Base-by-base conservation (phyloP, 164 flowering plant species). In the Protea cynaroides region DNA sequence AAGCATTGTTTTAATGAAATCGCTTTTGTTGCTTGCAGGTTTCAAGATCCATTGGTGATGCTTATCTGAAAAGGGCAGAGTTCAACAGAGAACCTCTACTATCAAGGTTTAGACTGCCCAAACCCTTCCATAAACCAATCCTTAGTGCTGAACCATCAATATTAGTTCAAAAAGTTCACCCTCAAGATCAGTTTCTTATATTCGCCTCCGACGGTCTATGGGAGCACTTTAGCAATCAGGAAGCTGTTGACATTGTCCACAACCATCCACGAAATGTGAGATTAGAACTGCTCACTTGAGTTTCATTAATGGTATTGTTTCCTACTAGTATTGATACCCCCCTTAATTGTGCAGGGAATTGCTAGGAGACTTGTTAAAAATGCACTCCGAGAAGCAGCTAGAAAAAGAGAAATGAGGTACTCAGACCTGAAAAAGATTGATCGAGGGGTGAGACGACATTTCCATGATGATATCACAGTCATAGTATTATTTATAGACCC, bases 21-120 rank as follows among this genome's bases (percentile, higher is more conserved):
- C 34, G 5, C 34, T 29, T 40, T 9, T 57, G 23, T 36, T 34
- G 29, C 55, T 44, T 68, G 71, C 84, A 91, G 97, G 71, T 92
- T 64, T 92, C 98, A 23, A 85, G 98, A 76, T 88, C 96, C 66
- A 84, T 92, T 43, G 98, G 98, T 24, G 98, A 92, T 84, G 98
- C 92, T 1, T 90, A 92, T 74, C 63, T 92, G 69, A 92, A 92
- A 79, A 85, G 65, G 61, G 43, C 84, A 56, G 96, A 90, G 73
- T 92, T 90, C 76, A 90, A 92, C 57, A 74, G 65, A 64, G 88
- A 79, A 64, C 98, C 98, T 63, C 80, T 92, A 23, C 52, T 86
- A 66, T 40, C 90, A 8, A 90, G 76, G 72, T 90, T 90, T 72
- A 83, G 96, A 58, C 50, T 92, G 70, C 79, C 85, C 4, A 80